These are phyloP conservation scores for Plantago elongata DNA, from an alignment of 257 asterid species.

Conservation along the genomic window DNA sequence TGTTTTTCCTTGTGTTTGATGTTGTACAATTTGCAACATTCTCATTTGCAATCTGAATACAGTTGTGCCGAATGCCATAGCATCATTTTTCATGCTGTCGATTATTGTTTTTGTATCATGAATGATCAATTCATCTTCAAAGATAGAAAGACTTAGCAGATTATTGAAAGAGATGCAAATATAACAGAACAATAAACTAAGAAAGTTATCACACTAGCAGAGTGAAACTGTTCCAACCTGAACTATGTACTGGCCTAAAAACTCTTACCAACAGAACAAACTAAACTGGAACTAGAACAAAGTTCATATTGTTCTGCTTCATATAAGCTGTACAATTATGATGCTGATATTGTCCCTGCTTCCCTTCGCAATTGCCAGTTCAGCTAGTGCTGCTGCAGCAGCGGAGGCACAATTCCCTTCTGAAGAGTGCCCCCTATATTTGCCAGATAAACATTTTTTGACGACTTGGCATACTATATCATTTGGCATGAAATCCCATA, in stretches of 20 bases:
- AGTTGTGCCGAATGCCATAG: slow-evolving; percentile 24
- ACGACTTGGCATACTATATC: slow-evolving; percentile 39
- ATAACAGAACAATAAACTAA: neutral
- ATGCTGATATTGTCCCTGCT: slow-evolving; percentile 53
- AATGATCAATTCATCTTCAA: too few species aligned
- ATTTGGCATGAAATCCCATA: slow-evolving; percentile 57
- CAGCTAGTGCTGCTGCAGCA: slow-evolving; percentile 43
- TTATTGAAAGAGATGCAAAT: too few species aligned
- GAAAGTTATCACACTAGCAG: neutral
- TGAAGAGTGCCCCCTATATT: neutral
- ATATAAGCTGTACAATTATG: slow-evolving; percentile 42
- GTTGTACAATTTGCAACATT: slow-evolving; percentile 57
- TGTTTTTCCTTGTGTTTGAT: slow-evolving; percentile 38
- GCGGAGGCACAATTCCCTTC: slow-evolving; percentile 18
- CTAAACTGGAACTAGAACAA: neutral
- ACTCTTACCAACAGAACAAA: neutral
- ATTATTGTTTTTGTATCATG: too few species aligned
- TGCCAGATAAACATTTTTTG: slow-evolving; percentile 25
- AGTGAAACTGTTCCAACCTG: neutral
- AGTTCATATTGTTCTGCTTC: neutral
- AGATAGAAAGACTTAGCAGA: too few species aligned
- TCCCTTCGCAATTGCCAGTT: slow-evolving; percentile 57
- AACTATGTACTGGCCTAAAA: neutral
- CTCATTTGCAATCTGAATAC: slow-evolving; percentile 29
- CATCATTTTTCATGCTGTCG: neutral